phyloP scores from a whole-genome alignment of 371 early-diverging fungal genomes.

The Dinochytrium kinnereticum region DNA sequence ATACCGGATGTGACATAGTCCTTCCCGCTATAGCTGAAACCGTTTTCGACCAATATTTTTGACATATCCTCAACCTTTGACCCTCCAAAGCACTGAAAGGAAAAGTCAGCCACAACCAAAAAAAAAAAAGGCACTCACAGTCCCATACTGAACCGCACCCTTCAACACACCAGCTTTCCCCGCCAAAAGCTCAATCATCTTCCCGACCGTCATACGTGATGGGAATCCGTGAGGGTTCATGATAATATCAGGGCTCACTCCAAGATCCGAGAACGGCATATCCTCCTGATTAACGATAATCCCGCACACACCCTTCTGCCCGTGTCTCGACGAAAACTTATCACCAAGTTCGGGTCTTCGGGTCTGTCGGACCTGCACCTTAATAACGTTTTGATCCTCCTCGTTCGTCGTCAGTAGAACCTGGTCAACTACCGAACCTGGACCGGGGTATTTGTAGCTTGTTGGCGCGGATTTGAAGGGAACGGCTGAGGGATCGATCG shows the following conservation, averaged over 20 bases:
- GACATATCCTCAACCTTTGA: constrained; percentile 97
- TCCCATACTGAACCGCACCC: constrained; percentile 96
- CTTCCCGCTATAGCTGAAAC: constrained; percentile 99
- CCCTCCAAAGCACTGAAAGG: constrained; percentile 83
- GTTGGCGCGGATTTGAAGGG: constrained; percentile 81
- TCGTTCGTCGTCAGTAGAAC: constrained; percentile 94
- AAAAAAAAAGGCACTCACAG: constrained; percentile 53
- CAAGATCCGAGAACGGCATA: constrained; percentile 99
- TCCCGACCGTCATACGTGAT: constrained; percentile 99
- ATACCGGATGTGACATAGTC: constrained; percentile 95
- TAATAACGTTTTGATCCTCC: constrained; percentile 92
- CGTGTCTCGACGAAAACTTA: constrained; percentile 99
- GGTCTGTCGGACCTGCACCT: constrained; percentile 95
- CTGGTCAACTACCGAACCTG: constrained; percentile 78
- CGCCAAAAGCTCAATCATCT: constrained; percentile 98
- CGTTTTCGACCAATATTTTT: constrained; percentile 88
- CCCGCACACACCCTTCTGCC: constrained; percentile 99
- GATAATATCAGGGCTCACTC: constrained; percentile 97
- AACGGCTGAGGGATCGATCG: constrained; percentile 51
- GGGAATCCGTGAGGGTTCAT: constrained; percentile 99
- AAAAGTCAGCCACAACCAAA: neutral
- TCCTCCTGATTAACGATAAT: constrained; percentile 97
- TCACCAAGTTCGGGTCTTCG: constrained; percentile 99
- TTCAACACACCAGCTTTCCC: constrained; percentile 98
- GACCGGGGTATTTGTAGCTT: constrained; percentile 84